These are phyloP conservation scores for Penicillium sclerotigenum DNA, from an alignment of 2,329 filamentous ascomycete genomes.

Conservation along the genomic window DNA sequence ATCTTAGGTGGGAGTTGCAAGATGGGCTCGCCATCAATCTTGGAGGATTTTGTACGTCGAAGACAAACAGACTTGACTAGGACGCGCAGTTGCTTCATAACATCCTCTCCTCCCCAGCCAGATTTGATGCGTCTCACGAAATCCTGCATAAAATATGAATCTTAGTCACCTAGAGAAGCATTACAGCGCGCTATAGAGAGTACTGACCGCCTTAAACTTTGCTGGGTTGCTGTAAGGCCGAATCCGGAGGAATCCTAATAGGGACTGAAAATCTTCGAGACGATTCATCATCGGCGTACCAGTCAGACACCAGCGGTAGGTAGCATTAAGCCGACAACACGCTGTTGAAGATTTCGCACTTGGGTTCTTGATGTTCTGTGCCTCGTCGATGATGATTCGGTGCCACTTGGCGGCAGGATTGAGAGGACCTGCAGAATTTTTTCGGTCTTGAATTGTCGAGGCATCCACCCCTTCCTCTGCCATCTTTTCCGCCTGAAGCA, in stretches of 20 bases:
- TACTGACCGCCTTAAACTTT: conserved; percentile 57
- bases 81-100: conserved; percentile 69
- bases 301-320: conserved; percentile 70
- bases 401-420: conserved; percentile 61
- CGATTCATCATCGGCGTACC: conserved; percentile 89
- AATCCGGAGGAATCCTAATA: conserved; percentile 74
- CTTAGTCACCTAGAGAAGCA: neutral
- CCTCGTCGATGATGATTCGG: conserved; percentile 73
- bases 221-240: conserved; percentile 67
- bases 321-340: conserved; percentile 56
- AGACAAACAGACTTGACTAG: conserved; percentile 78
- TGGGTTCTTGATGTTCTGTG: conserved; percentile 76
- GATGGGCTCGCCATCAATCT: conserved; percentile 76
- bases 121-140: conserved; percentile 54
- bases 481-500: conserved; percentile 52
- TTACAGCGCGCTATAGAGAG: neutral
- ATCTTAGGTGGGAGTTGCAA: conserved; percentile 65
- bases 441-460: neutral
- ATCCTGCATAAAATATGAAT: conserved; percentile 31
- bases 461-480: conserved; percentile 45
- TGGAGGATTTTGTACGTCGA: conserved; percentile 74
- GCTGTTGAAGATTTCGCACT: conserved; percentile 61
- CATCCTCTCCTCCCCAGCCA: conserved; percentile 38
- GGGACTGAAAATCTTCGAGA: conserved; percentile 71
- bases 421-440: conserved; percentile 45